These are phyloP conservation scores for Adenanthera pavonina DNA, from an alignment of 306 rosid genomes.

Conservation along the genomic window DNA sequence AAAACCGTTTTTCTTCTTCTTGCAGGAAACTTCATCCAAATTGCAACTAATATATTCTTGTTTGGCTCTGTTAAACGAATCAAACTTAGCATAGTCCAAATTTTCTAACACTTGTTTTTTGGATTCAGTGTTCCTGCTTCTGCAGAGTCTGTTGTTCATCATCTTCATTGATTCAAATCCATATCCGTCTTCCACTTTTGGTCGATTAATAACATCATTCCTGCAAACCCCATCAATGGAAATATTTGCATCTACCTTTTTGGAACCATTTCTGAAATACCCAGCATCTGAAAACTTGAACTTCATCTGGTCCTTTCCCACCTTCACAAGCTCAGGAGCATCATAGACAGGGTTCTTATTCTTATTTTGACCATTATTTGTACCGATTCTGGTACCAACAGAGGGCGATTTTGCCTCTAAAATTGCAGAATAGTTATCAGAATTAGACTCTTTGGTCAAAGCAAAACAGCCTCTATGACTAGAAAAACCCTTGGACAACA, in stretches of 20 bases:
- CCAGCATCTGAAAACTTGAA: slow-evolving; percentile 68
- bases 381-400: slow-evolving; percentile 39
- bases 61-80: slow-evolving; percentile 42
- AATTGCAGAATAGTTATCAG: slow-evolving; percentile 69
- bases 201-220: slow-evolving; percentile 49
- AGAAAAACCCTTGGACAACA: slow-evolving; percentile 65
- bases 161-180: slow-evolving; percentile 45
- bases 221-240: slow-evolving; percentile 54
- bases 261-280: slow-evolving; percentile 56
- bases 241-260: slow-evolving; percentile 56
- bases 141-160: slow-evolving; percentile 14
- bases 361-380: slow-evolving; percentile 25
- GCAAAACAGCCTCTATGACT: slow-evolving; percentile 49
- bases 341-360: slow-evolving; percentile 34
- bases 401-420: slow-evolving; percentile 67
- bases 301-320: slow-evolving; percentile 40
- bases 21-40: slow-evolving; percentile 36
- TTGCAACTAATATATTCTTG: slow-evolving; percentile 49
- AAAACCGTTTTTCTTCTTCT: slow-evolving; percentile 39
- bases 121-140: slow-evolving; percentile 36
- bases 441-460: slow-evolving; percentile 62
- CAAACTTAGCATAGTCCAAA: slow-evolving; percentile 41
- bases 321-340: slow-evolving; percentile 43
- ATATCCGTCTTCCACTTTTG: slow-evolving; percentile 48
- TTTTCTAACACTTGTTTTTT: slow-evolving; percentile 48